Base-by-base conservation (phyloP, 2,329 filamentous ascomycete genomes). In the Pseudocercospora pini-densiflorae region DNA sequence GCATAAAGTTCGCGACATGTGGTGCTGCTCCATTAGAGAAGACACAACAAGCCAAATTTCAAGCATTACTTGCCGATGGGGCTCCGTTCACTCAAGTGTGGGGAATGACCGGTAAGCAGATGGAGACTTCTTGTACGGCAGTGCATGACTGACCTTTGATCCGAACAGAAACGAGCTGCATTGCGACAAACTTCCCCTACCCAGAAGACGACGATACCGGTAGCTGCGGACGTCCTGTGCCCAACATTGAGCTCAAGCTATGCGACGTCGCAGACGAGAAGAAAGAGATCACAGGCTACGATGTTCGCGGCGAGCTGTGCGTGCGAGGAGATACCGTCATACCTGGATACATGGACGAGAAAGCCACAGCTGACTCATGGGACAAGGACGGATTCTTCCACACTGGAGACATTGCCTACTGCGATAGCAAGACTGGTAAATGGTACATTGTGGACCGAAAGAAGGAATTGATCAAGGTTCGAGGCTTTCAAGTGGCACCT, bases 371-470 rank as follows among this genome's bases (percentile, higher is more conserved):
- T 91, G 61, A 90, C 90, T 75, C 92, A 93, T 7, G 95, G 89
- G 24, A 84, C 86, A 61, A 74, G 68, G 69, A 95, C 92, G 69
- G 64, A 9, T 76, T 68, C 0, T 97, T 92, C 73, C 83, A 89
- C 1, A 77, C 79, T 9, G 88, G 89, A 2, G 75, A 74, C 81
- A 40, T 77, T 94, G 92, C 88, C 71, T 73, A 62, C 71, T 97
- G 84, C 87, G 86, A 59, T 96, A 93, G 0, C 93, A 93, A 10
- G 93, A 97, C 74, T 91, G 95, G 77, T 92, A 90, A 0, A 82
- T 94, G 4, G 81, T 96, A n/a, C 75, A 90, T 97, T 64, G 90
- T 93, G 1, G 94, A 97, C 77, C 88, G 93, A 3, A 89, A 91
- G 73, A 91, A 91, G 80, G 88, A 93, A 75, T 65, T 77, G 62